Conservation (phyloP, 2,329 filamentous ascomycete species). For the Hypoxylon sp. region DNA sequence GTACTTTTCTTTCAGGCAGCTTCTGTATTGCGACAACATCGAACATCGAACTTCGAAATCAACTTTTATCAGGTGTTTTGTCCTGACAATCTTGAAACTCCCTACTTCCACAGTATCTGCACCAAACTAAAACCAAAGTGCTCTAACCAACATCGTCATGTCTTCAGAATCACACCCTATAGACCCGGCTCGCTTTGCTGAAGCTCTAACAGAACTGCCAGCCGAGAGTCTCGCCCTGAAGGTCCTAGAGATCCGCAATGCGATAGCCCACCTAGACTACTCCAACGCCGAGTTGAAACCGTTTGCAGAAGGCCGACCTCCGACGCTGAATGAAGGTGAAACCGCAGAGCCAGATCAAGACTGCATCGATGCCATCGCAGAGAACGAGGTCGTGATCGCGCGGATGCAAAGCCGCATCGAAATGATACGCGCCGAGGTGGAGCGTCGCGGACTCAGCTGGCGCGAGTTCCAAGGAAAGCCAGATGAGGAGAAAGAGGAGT, state of each 20-base stretch:
- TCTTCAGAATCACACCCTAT: slow-evolving; percentile 74
- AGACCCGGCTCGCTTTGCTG: slow-evolving; percentile 71
- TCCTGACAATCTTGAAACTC: neutral
- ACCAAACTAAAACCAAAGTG: neutral
- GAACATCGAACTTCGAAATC: slow-evolving; percentile 4
- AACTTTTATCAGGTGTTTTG: neutral
- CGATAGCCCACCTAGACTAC: slow-evolving; percentile 78
- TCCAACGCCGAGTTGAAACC: slow-evolving; percentile 80
- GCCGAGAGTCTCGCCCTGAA: slow-evolving; percentile 78
- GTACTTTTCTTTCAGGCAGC: slow-evolving; percentile 40
- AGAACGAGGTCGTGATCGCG: slow-evolving; percentile 77
- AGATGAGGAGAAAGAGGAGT: slow-evolving; percentile 51
- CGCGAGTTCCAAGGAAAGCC: slow-evolving; percentile 66
- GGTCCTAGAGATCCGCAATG: slow-evolving; percentile 81
- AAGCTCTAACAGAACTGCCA: slow-evolving; percentile 76
- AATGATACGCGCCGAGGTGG: slow-evolving; percentile 74
- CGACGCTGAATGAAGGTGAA: slow-evolving; percentile 50
- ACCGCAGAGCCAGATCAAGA: slow-evolving; percentile 69
- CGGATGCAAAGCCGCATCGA: slow-evolving; percentile 76
- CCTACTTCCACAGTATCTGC: neutral
- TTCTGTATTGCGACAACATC: slow-evolving; percentile 45
- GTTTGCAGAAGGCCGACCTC: slow-evolving; percentile 68
- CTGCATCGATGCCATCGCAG: slow-evolving; percentile 79
- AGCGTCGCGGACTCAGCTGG: slow-evolving; percentile 69
- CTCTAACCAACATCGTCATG: slow-evolving; percentile 59